Percentiles rank a stretch among this genome's conserved stretches.
phyloP scores from a whole-genome alignment of 1,139 yeast genomes.

The Protomyces pachydermus region DNA sequence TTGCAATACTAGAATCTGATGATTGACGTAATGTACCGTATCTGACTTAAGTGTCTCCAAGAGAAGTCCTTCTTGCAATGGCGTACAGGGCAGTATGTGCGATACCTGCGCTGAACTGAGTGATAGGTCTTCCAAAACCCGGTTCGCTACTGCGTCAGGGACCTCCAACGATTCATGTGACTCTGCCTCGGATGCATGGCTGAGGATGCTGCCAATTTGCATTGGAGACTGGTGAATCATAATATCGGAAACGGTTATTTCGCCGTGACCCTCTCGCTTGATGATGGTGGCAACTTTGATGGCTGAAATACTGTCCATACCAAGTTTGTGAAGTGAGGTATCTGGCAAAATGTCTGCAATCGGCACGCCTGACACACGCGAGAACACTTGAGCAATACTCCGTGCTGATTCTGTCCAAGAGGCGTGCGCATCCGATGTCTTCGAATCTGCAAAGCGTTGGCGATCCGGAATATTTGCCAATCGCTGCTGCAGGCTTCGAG shows the following conservation, averaged over 20 bases:
- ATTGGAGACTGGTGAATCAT: constrained; percentile 1
- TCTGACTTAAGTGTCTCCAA: constrained; percentile 28
- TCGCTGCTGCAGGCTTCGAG: constrained; percentile 6
- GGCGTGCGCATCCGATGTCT: neutral
- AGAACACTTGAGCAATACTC: constrained; percentile 26
- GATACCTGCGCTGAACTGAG: neutral
- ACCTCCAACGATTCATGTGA: neutral
- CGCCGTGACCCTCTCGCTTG: neutral
- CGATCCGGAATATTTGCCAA: neutral
- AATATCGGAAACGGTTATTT: constrained; percentile 7
- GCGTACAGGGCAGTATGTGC: constrained; percentile 32
- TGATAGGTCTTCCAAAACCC: neutral
- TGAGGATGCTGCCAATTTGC: neutral
- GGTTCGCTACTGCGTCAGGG: neutral
- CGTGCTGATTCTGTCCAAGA: constrained; percentile 6
- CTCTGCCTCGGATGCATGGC: neutral
- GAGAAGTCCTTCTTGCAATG: constrained; percentile 33
- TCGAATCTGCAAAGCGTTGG: neutral
- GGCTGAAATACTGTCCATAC: constrained; percentile 34
- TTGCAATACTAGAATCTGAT: constrained; percentile 27
- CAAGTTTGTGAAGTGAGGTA: constrained; percentile 31
- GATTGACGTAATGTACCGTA: constrained; percentile 32
- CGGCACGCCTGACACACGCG: constrained; percentile 11
- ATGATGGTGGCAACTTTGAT: constrained; percentile 27
- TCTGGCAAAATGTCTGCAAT: constrained; percentile 2